Evolutionary conservation across 2,329 filamentous ascomycete genomes (phyloP).

Genomic region (Aspergillus brasiliensis): DNA sequence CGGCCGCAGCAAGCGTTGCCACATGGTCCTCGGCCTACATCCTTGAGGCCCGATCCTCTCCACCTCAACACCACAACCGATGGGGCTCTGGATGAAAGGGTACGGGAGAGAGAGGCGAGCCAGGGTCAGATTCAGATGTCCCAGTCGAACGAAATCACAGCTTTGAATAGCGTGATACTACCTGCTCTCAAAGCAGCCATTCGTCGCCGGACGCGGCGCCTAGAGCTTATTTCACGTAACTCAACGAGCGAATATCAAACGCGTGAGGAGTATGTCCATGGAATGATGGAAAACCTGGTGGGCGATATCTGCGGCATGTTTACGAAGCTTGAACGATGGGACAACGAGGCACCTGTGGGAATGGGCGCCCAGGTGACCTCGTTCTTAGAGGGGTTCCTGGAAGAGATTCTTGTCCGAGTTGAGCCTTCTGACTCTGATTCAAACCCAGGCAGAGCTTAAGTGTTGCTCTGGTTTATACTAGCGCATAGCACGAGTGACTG

Average conservation of each 20-base stretch:
- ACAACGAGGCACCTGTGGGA: slow-evolving; percentile 82
- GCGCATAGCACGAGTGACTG: neutral
- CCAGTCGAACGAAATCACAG: slow-evolving; percentile 69
- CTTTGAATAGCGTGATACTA: slow-evolving; percentile 86
- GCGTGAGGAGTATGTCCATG: slow-evolving; percentile 75
- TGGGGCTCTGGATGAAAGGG: slow-evolving; percentile 8
- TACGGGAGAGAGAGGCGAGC: slow-evolving; percentile 18
- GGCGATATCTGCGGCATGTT: slow-evolving; percentile 81
- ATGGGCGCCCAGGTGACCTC: slow-evolving; percentile 91
- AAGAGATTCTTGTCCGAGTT: slow-evolving; percentile 89
- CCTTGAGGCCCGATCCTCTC: slow-evolving; percentile 8
- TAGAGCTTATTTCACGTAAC: slow-evolving; percentile 46
- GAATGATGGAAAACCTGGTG: slow-evolving; percentile 78
- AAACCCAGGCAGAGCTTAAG: neutral
- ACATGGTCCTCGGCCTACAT: slow-evolving; percentile 11
- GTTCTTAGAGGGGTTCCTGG: slow-evolving; percentile 87
- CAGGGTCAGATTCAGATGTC: slow-evolving; percentile 9
- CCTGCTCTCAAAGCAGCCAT: slow-evolving; percentile 90
- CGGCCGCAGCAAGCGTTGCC: slow-evolving; percentile 14
- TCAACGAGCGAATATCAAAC: slow-evolving; percentile 53
- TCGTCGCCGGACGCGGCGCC: slow-evolving; percentile 68
- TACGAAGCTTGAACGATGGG: slow-evolving; percentile 85
- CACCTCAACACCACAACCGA: slow-evolving; percentile 11
- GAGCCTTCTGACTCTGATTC: slow-evolving; percentile 64
- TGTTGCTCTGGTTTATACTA: neutral